Percentiles rank a stretch among this genome's conserved stretches.
Conservation (phyloP, 2,329 filamentous ascomycete species). For the Aphanoascus verrucosus region DNA sequence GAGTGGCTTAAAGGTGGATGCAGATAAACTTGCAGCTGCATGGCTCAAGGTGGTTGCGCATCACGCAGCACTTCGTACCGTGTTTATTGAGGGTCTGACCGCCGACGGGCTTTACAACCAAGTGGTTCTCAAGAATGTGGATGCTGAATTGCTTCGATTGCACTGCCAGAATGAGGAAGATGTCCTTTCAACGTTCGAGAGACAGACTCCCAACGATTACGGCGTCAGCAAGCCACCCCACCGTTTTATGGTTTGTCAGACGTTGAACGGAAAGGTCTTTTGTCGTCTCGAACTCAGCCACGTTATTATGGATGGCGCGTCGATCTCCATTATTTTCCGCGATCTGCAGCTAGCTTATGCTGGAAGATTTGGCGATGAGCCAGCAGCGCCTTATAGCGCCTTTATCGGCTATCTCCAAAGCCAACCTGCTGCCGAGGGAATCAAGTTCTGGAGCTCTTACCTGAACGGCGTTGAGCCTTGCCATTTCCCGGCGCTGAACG, state of each 20-base stretch:
- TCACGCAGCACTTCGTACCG: constrained; percentile 30
- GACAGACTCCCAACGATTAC: constrained; percentile 22
- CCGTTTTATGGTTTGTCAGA: constrained; percentile 38
- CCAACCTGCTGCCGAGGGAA: constrained; percentile 21
- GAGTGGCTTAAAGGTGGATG: constrained; percentile 19
- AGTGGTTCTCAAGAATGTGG: constrained; percentile 26
- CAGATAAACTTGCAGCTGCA: constrained; percentile 21
- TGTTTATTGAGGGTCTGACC: constrained; percentile 29
- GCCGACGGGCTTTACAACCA: constrained; percentile 27
- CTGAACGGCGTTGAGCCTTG: constrained; percentile 27
- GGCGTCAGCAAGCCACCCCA: constrained; percentile 32
- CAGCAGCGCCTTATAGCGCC: constrained; percentile 28
- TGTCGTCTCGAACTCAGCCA: constrained; percentile 44
- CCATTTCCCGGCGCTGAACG: constrained; percentile 29
- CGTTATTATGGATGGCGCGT: constrained; percentile 43
- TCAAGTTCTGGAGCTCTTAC: constrained; percentile 32
- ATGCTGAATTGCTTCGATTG: constrained; percentile 22
- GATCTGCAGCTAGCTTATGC: constrained; percentile 40
- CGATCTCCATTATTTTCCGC: constrained; percentile 39
- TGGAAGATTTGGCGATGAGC: constrained; percentile 30
- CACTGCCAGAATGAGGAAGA: constrained; percentile 24
- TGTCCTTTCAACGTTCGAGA: constrained; percentile 24
- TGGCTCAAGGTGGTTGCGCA: constrained; percentile 26
- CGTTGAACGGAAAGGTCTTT: constrained; percentile 29
- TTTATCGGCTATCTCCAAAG: constrained; percentile 26